These are phyloP conservation scores for Lunasporangiospora selenospora DNA, from an alignment of 192 early-diverging fungal species.

Conservation along the genomic window DNA sequence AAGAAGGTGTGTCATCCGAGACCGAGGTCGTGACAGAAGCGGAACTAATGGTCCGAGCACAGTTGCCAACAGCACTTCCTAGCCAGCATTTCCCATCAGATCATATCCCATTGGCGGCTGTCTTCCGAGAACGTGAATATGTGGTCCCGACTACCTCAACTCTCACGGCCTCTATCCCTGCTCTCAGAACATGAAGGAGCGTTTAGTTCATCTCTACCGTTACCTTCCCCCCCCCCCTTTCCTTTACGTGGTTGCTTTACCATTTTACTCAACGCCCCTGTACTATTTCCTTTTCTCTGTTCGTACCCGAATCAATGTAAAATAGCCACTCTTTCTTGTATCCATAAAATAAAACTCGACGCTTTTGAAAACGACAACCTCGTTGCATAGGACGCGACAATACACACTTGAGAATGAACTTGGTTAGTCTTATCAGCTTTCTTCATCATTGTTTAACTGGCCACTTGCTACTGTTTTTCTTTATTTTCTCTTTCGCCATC, in stretches of 20 bases:
- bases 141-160: no score
- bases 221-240: neutral
- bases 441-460: no score
- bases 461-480: no score
- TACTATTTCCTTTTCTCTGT: neutral
- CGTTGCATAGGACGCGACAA: no score
- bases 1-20: neutral
- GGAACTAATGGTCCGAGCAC: neutral
- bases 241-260: neutral
- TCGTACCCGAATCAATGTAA: neutral
- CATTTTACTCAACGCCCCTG: neutral
- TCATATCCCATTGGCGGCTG: conserved; percentile 34
- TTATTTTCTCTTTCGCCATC: no score
- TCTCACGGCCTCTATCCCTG: no score
- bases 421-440: no score
- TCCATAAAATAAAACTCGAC: no score
- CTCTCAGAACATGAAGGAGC: neutral
- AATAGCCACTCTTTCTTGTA: conserved; percentile 14
- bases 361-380: no score
- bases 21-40: neutral
- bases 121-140: conserved; percentile 39
- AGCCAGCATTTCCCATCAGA: conserved; percentile 42
- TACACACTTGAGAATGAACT: no score
- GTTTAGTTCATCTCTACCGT: neutral
- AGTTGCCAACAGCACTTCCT: conserved; percentile 27